Evolutionary conservation across 2,329 filamentous ascomycete genomes (phyloP).

Genomic region (Dactylellina haptotyla): DNA sequence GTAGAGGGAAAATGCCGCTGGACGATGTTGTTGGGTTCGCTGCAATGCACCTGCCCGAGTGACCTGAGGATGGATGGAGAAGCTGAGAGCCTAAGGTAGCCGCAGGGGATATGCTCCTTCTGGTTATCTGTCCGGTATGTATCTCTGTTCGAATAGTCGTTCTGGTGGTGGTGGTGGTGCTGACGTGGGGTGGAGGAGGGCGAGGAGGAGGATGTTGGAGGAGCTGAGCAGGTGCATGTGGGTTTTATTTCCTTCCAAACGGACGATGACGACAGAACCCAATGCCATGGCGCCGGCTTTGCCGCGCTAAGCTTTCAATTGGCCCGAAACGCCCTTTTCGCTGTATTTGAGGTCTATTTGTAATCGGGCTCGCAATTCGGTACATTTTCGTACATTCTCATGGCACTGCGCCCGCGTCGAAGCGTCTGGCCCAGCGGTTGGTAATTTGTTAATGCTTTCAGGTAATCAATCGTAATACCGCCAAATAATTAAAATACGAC

Average conservation of each 20-base stretch:
- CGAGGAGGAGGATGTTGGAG: neutral
- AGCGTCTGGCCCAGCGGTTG: too few species aligned
- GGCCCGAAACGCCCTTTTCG: neutral
- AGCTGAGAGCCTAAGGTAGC: conserved; percentile 28
- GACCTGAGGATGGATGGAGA: conserved; percentile 22
- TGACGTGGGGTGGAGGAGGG: conserved; percentile 34
- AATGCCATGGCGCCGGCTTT: conserved; percentile 41
- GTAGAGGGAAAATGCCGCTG: conserved; percentile 40
- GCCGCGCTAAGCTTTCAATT: conserved; percentile 43
- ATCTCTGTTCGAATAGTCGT: neutral
- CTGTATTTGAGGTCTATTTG: conserved; percentile 10
- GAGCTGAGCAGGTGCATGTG: neutral
- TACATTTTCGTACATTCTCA: neutral
- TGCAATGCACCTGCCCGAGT: conserved; percentile 47
- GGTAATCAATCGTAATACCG: conserved; percentile 14
- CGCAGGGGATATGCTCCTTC: conserved; percentile 7
- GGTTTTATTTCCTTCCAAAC: conserved; percentile 3
- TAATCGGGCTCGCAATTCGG: conserved; percentile 27
- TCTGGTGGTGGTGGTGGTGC: neutral
- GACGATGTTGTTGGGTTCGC: conserved; percentile 1
- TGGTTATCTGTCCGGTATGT: neutral
- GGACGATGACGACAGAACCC: conserved; percentile 47
- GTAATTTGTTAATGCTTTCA: conserved; percentile 43
- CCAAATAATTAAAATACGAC: neutral
- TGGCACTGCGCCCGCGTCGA: neutral